These are phyloP conservation scores for Colletotrichum neosansevieriae DNA, from an alignment of 2,329 filamentous ascomycete species.

Conservation along the genomic window DNA sequence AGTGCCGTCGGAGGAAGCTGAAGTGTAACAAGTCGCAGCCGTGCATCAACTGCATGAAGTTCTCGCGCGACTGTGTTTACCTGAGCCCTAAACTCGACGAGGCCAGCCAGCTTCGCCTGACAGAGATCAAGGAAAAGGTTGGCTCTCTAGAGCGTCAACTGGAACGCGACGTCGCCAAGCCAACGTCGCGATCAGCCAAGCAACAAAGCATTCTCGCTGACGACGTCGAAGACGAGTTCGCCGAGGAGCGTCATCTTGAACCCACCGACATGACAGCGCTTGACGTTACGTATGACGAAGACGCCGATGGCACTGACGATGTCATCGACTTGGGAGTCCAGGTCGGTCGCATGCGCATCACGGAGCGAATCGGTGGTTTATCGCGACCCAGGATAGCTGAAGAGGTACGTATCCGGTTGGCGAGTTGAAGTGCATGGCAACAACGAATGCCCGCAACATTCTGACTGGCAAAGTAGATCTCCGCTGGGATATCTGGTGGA, in stretches of 20 bases:
- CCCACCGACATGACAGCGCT: conserved; percentile 71
- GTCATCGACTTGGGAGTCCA: conserved; percentile 78
- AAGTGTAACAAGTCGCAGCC: conserved; percentile 82
- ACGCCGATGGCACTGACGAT: conserved; percentile 67
- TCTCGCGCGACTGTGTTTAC: conserved; percentile 69
- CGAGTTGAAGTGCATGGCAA: no score
- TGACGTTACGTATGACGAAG: conserved; percentile 78
- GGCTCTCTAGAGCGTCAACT: conserved; percentile 77
- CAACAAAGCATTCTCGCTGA: conserved; percentile 59
- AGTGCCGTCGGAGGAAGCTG: conserved; percentile 80
- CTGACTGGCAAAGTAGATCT: conserved; percentile 46
- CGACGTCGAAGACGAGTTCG: conserved; percentile 67
- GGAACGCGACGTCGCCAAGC: conserved; percentile 74
- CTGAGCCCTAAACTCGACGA: conserved; percentile 77
- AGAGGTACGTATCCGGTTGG: conserved; percentile 65
- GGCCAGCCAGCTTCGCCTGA: conserved; percentile 75
- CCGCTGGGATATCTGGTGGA: conserved; percentile 48
- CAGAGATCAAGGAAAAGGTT: conserved; percentile 84
- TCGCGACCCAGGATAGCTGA: conserved; percentile 77
- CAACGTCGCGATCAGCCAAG: conserved; percentile 46
- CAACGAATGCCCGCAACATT: neutral
- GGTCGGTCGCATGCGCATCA: conserved; percentile 79
- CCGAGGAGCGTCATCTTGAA: conserved; percentile 71
- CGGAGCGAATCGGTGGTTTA: conserved; percentile 79
- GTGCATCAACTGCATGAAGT: conserved; percentile 74